Evolutionary conservation across 1,284 basidiomycete genomes (phyloP).

Genomic region (Heliocybe sulcata): DNA sequence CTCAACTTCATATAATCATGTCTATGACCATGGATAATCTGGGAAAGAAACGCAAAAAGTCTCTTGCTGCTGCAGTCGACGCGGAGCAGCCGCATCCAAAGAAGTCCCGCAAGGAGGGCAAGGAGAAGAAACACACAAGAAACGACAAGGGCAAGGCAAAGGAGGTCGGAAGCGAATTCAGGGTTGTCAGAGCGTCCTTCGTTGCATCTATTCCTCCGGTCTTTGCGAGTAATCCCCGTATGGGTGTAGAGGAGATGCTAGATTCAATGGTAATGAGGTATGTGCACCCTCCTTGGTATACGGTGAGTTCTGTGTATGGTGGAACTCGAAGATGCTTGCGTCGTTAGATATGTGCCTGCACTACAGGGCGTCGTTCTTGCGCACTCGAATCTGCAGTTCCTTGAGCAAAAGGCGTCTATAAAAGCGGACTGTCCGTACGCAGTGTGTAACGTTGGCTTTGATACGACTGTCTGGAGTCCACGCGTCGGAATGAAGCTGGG

Average conservation of each 20-base stretch:
- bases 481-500: slow-evolving; percentile 80
- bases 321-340: slow-evolving; percentile 8
- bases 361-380: slow-evolving; percentile 85
- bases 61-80: slow-evolving; percentile 15
- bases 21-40: slow-evolving; percentile 18
- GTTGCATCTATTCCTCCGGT: slow-evolving; percentile 78
- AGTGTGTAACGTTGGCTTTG: slow-evolving; percentile 71
- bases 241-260: slow-evolving; percentile 81
- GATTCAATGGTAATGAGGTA: slow-evolving; percentile 94
- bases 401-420: slow-evolving; percentile 63
- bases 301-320: slow-evolving; percentile 4
- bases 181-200: slow-evolving; percentile 58
- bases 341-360: slow-evolving; percentile 77
- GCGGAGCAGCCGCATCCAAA: slow-evolving; percentile 19
- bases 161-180: slow-evolving; percentile 47
- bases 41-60: slow-evolving; percentile 49
- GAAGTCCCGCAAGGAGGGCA: slow-evolving; percentile 12
- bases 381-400: slow-evolving; percentile 74
- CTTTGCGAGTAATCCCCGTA: slow-evolving; percentile 63
- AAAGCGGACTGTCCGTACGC: slow-evolving; percentile 86
- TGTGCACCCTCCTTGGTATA: slow-evolving; percentile 18
- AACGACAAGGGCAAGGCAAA: slow-evolving; percentile 31
- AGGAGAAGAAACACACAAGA: slow-evolving; percentile 20
- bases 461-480: slow-evolving; percentile 88
- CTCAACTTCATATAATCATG: slow-evolving; percentile 19